Evolutionary conservation across 2,329 filamentous ascomycete genomes (phyloP), one percentile per base, ranked within the genome.

Genomic region (Epichloe amarillans): DNA sequence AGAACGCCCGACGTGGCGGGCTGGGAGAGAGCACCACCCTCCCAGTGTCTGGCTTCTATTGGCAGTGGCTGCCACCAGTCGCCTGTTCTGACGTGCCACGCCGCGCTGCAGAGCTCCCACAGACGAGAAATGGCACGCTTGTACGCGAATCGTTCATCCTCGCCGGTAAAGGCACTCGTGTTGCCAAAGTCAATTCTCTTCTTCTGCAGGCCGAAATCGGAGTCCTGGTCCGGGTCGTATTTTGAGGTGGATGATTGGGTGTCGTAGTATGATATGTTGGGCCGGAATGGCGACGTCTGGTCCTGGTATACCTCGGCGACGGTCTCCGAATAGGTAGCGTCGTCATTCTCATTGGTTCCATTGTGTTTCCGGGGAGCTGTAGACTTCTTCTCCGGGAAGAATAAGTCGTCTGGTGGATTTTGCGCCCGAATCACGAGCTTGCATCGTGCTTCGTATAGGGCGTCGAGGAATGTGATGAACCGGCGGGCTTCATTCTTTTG

Each of bases 131-230:
- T 74, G 2, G 86, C 87, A 23, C 87, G 74, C 65, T 87, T 87
- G 58, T 88, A 90, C 0, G 86, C 86, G 62, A 93, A 93, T 12
- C 80, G 73, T 64, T 91, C 86, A 63, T 91, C 87, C 62, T 90
- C 84, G 12, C 87, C 87, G 0, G 84, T 90, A 59, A 91, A 85
- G 0, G 77, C 80, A 11, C 74, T 70, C 0, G 82, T 76, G 55
- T 83, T 80, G 47, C 72, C 77, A 60, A 91, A 93, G 60, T 91
- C 77, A n/a, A 77, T 60, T n/a, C 57, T 60, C 40, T 59, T 58
- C 56, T 65, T 46, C 38, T 43, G 66, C 48, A 68, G 62, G 14
- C 69, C 72, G 56, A 80, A 79, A 52, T 78, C 76, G 0, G 75
- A 77, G 60, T 80, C 76, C 52, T 79, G 73, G 56, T 81, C 77